These are phyloP conservation scores for Claviceps arundinis DNA, from an alignment of 2,329 filamentous ascomycete genomes.

Conservation along the genomic window DNA sequence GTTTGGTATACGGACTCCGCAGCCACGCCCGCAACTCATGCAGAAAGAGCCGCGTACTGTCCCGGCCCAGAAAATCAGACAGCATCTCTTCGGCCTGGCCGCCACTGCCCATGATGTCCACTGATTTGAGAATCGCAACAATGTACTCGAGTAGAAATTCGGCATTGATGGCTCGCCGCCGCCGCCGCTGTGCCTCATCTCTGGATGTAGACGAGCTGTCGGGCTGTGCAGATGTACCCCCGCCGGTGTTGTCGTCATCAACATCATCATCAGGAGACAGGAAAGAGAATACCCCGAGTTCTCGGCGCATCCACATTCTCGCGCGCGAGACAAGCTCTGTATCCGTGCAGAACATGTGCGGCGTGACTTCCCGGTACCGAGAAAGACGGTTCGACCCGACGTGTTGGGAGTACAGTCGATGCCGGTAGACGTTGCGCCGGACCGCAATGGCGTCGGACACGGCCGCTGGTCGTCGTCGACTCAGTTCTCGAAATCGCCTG, in stretches of 20 bases:
- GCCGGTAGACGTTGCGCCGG: constrained; percentile 60
- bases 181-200: constrained; percentile 26
- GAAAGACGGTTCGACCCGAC: constrained; percentile 73
- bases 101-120: constrained; percentile 66
- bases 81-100: constrained; percentile 72
- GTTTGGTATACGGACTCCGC: constrained; percentile 58
- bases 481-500: constrained; percentile 4
- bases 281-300: constrained; percentile 73
- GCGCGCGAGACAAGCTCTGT: constrained; percentile 61
- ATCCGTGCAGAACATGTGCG: constrained; percentile 49
- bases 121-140: constrained; percentile 66
- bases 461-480: background rate
- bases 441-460: constrained; percentile 19
- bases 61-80: constrained; percentile 61
- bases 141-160: constrained; percentile 83
- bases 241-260: constrained; percentile 12
- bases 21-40: constrained; percentile 79
- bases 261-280: constrained; percentile 29
- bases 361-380: constrained; percentile 60
- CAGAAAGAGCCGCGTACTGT: constrained; percentile 61
- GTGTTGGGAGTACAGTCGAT: constrained; percentile 63
- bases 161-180: constrained; percentile 36
- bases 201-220: constrained; percentile 12
- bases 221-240: constrained; percentile 10
- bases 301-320: constrained; percentile 67